Percentiles rank a stretch among this genome's conserved stretches.
phyloP scores from a whole-genome alignment of 2,329 filamentous ascomycete genomes.

The Fusarium algeriense region DNA sequence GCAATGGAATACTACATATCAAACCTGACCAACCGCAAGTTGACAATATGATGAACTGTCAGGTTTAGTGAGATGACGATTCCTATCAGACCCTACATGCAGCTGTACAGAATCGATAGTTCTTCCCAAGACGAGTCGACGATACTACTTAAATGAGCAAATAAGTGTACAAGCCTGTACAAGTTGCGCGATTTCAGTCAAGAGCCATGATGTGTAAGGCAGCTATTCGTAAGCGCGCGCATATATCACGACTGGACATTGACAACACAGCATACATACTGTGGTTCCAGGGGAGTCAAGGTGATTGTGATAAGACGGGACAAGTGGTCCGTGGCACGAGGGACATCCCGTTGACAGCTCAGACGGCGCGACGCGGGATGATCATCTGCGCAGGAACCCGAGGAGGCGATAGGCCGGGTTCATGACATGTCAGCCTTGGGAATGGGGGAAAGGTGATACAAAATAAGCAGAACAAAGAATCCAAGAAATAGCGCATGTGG shows the following conservation, averaged over 20 bases:
- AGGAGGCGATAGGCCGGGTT: constrained; percentile 40
- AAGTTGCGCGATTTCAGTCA: constrained; percentile 20
- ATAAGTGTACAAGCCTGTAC: background rate
- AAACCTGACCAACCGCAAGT: background rate
- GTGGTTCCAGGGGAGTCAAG: background rate
- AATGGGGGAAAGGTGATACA: background rate
- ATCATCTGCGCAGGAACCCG: constrained; percentile 52
- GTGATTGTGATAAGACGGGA: constrained; percentile 18
- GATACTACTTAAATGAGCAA: constrained; percentile 6
- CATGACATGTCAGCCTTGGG: constrained; percentile 26
- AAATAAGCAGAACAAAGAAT: constrained; percentile 8
- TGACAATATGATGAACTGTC: constrained; percentile 8
- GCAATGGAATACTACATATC: constrained; percentile 8
- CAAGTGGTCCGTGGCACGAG: constrained; percentile 39
- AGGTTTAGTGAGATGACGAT: constrained; percentile 8
- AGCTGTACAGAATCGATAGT: constrained; percentile 32
- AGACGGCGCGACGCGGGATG: constrained; percentile 43
- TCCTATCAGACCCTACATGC: constrained; percentile 30
- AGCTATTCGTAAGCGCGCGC: constrained; percentile 41
- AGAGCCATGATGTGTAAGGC: constrained; percentile 34
- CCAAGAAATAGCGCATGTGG: constrained; percentile 40
- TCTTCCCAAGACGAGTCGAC: constrained; percentile 2
- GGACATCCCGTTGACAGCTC: constrained; percentile 42
- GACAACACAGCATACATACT: constrained; percentile 13
- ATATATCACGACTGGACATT: constrained; percentile 12